Conservation (phyloP, 2,329 filamentous ascomycete species). For the Fusarium transvaalense region DNA sequence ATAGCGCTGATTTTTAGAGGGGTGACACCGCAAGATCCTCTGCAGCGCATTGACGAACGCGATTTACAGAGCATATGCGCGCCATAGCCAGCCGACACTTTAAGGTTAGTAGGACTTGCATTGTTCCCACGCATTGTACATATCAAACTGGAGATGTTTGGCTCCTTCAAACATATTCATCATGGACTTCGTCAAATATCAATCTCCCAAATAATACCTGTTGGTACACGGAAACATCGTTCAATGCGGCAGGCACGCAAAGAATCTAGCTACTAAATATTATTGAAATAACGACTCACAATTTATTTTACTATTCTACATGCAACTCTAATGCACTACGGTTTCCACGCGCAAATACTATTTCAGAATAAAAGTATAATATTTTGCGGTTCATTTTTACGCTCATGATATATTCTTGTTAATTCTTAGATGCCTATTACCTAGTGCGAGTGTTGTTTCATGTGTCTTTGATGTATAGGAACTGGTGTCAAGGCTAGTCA, state of each 20-base stretch:
- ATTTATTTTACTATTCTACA: neutral
- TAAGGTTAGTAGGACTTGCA: too few species aligned
- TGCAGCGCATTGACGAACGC: slow-evolving; percentile 21
- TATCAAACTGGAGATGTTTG: neutral
- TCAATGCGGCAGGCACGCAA: neutral
- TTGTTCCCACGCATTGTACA: neutral
- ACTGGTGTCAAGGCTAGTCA: too few species aligned
- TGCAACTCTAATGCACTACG: neutral
- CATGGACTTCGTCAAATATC: neutral
- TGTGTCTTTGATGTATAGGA: neutral
- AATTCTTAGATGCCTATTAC: neutral
- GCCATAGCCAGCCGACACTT: slow-evolving; percentile 19
- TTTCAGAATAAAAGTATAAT: too few species aligned
- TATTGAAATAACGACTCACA: neutral
- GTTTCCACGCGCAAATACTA: neutral
- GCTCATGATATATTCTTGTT: neutral
- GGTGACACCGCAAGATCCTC: slow-evolving; percentile 17
- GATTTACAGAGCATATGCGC: slow-evolving; percentile 19
- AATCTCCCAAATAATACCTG: neutral
- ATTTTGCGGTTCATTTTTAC: neutral
- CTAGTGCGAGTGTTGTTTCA: neutral
- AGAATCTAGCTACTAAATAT: too few species aligned
- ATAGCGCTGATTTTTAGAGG: slow-evolving; percentile 29
- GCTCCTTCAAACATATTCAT: neutral
- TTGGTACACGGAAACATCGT: neutral